These are phyloP conservation scores for Ophiostoma pallidulum DNA, from an alignment of 2,329 filamentous ascomycete genomes.

Conservation along the genomic window DNA sequence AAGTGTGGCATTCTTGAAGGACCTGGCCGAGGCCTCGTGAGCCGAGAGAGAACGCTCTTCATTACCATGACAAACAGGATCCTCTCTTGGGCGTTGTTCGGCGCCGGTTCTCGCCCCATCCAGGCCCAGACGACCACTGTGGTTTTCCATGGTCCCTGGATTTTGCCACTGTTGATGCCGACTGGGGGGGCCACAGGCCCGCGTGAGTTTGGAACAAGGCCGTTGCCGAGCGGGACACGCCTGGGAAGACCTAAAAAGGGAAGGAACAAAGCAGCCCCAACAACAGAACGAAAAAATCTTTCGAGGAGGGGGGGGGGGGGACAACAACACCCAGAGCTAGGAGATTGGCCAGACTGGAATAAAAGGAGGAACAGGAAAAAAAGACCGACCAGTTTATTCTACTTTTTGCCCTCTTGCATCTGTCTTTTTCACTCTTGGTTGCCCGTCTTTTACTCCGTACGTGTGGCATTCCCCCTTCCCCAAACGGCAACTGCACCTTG, in stretches of 20 bases:
- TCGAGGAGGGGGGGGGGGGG: no score
- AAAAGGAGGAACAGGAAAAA: not conserved
- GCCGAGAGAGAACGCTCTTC: no score
- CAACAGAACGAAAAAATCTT: not conserved
- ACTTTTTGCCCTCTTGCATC: not conserved
- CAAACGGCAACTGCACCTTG: no score
- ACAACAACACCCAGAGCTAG: no score
- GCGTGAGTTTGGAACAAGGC: constrained; percentile 5
- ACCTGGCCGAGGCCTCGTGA: no score
- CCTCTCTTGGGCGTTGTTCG: not conserved
- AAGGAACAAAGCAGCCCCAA: not conserved
- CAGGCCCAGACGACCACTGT: no score
- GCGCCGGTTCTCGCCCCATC: no score
- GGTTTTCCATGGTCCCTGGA: not conserved
- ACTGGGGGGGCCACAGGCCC: not conserved
- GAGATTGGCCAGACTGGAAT: no score
- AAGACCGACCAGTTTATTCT: not conserved
- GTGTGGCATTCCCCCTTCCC: no score
- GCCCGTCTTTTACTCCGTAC: no score
- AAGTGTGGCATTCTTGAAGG: no score
- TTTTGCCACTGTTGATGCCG: not conserved
- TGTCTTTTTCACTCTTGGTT: not conserved
- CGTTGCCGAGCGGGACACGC: not conserved
- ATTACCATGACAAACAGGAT: constrained; percentile 3
- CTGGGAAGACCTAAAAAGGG: not conserved